Evolutionary conservation across 108 stramenopile genomes (phyloP), one percentile per base, ranked within the genome.

Genomic region (Craspedostauros australis): DNA sequence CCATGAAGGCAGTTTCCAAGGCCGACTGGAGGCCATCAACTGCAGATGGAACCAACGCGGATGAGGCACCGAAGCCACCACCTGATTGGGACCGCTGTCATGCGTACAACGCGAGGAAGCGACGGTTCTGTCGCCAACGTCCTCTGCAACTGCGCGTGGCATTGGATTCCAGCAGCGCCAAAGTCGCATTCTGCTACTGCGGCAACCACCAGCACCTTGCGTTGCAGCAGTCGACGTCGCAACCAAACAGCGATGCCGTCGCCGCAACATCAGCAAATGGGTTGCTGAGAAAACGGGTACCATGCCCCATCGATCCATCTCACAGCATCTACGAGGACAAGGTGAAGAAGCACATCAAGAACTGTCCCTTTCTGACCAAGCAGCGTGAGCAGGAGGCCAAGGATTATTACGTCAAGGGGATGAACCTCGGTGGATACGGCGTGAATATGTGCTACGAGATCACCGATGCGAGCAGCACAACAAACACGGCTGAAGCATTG

Each of bases 261-360:
- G 37, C 23, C 4, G 21, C 49, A 33, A 58, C 29, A 37, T 1
- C 16, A 30, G 43, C 36, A 30, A 38, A 37, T 15, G n/a, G 19
- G 32, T n/a, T 31, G 20, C 49, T 56, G 21, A 68, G 86, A 26
- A 83, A 79, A 50, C 69, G 90, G 21, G 64, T 92, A 39, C 90
- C 90, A 11, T 92, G 90, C 70, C 90, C 90, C 5, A 53, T 88
- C 5, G 90, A 92, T 67, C 82, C 84, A 20, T 81, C 84, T 6
- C 90, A 92, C 61, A 50, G 54, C 20, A 76, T 92, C 37, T 84
- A 61, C 60, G 82, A 83, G 72, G 66, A 75, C 41, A 43, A 62
- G 21, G 27, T 86, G 0, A 64, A 56, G 21, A 75, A 68, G 34
- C 90, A 92, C 48, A 57, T 88, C 0, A 29, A 54, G 22, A 69